phyloP scores from a whole-genome alignment of 2,329 filamentous ascomycete genomes.

The Metarhizium humberi region DNA sequence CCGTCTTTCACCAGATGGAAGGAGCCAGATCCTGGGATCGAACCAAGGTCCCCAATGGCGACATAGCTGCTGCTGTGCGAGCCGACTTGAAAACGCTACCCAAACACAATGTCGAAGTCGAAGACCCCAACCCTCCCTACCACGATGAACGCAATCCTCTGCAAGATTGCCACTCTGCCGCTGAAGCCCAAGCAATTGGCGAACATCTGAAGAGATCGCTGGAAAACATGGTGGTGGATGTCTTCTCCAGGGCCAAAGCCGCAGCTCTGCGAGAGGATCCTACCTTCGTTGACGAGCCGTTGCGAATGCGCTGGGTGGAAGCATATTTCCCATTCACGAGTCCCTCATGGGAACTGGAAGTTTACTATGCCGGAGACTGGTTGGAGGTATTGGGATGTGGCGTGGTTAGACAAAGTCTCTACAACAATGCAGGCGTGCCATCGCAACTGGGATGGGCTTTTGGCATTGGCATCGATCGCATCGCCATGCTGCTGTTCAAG shows the following conservation, averaged over 20 bases:
- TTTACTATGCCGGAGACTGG: slow-evolving; percentile 92
- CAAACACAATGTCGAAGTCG: slow-evolving; percentile 63
- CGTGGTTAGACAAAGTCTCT: slow-evolving; percentile 73
- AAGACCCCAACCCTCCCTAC: slow-evolving; percentile 73
- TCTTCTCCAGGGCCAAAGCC: slow-evolving; percentile 70
- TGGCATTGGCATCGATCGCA: slow-evolving; percentile 84
- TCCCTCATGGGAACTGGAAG: slow-evolving; percentile 91
- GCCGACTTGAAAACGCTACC: slow-evolving; percentile 64
- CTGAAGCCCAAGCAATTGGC: slow-evolving; percentile 74
- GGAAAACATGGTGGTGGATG: slow-evolving; percentile 80
- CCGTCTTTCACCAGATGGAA: slow-evolving; percentile 98
- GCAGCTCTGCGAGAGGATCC: slow-evolving; percentile 48
- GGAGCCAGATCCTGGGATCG: slow-evolving; percentile 86
- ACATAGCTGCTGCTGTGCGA: slow-evolving; percentile 57
- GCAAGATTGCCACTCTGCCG: slow-evolving; percentile 58
- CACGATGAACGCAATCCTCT: slow-evolving; percentile 75
- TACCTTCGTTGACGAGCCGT: slow-evolving; percentile 52
- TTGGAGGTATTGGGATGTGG: slow-evolving; percentile 93
- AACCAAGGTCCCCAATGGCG: slow-evolving; percentile 42
- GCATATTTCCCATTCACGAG: slow-evolving; percentile 97
- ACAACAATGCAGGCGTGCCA: slow-evolving; percentile 67
- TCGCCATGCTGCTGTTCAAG: slow-evolving; percentile 94
- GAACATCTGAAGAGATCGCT: slow-evolving; percentile 82
- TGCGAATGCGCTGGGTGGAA: slow-evolving; percentile 88
- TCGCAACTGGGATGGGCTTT: slow-evolving; percentile 87